Base-by-base conservation (phyloP, 192 early-diverging fungal genomes). In the Rhizoclosmatium globosum region DNA sequence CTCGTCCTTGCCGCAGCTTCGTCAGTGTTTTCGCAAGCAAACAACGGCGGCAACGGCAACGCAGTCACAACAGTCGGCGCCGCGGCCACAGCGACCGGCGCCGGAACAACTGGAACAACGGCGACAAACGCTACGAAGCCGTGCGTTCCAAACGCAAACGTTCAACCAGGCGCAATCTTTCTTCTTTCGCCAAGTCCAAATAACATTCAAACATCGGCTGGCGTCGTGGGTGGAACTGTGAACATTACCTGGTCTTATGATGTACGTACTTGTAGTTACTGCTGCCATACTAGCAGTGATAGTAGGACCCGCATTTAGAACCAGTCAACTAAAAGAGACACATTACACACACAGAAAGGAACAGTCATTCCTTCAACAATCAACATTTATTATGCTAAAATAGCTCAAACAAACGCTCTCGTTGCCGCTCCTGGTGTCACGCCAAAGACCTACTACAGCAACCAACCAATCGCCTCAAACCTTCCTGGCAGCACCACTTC, bases 171-270 rank as follows among this genome's bases (percentile, higher is more conserved):
- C 59, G 38, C 72, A 17, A 74, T 74, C 72, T 62, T 74, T 42
- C 23, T 74, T 4, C 43, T 62, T 9, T 38, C 59, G 23, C 72
- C 72, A 23, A 62, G 39, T 58, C 57, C 59, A 11, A 74, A 74
- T 42, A 47, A 43, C 42, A 41, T 74, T 59, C 42, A 17, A 41
- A 64, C n/a, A 38, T 46, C 39, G 42, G 56, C 56, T 42, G 72
- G 31, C 15, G 72, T 74, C 59, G 59, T 74, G n/a, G 72, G 72
- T 43, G 72, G 72, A 15, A 74, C 59, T 17, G 58, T 74, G 13
- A 74, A 74, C 43, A 62, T 74, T 47, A 74, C 72, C 39, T 74
- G 72, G 72, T 4, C 43, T 9, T 74, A 74, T 45, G 21, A 43
- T 17, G 72, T 74, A 56, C 42, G 72, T 62, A n/a, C 1, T 74